Conservation (phyloP, 805 yeast genomes). For the Wickerhamiella musiphila region DNA sequence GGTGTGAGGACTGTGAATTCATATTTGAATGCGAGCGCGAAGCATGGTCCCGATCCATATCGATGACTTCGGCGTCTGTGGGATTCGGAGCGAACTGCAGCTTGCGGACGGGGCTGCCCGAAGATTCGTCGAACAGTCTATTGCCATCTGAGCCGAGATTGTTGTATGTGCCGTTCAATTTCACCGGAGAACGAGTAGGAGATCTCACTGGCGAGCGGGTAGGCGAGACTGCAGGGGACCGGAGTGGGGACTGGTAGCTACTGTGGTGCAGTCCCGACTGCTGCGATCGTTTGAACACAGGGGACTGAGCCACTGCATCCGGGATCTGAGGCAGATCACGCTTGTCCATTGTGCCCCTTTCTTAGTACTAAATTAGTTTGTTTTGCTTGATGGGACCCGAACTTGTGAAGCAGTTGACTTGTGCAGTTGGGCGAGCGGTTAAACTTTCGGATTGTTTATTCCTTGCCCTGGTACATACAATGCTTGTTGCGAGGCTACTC, state of each 20-base stretch:
- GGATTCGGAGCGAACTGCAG: background rate
- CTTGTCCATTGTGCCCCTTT: conserved; percentile 1
- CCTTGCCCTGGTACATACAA: too few species aligned
- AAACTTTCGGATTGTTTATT: too few species aligned
- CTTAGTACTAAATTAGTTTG: too few species aligned
- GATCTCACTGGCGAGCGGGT: background rate
- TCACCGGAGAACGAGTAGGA: background rate
- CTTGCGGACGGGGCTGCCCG: background rate
- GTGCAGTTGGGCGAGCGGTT: too few species aligned
- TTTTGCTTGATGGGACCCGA: too few species aligned
- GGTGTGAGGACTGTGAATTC: background rate
- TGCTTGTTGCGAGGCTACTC: too few species aligned
- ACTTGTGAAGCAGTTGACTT: too few species aligned
- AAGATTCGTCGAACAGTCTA: too few species aligned
- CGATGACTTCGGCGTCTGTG: background rate
- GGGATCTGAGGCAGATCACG: conserved; percentile 3
- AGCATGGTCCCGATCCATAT: background rate
- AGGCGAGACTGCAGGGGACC: background rate
- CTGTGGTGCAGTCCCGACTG: background rate
- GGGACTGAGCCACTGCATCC: conserved; percentile 1
- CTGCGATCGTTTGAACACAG: conserved; percentile 1
- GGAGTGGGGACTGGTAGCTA: background rate
- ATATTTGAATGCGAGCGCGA: background rate
- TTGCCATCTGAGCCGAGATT: too few species aligned
- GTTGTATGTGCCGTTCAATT: too few species aligned